Conservation (phyloP, 331 rosid genomes). For the Cydonia oblonga region DNA sequence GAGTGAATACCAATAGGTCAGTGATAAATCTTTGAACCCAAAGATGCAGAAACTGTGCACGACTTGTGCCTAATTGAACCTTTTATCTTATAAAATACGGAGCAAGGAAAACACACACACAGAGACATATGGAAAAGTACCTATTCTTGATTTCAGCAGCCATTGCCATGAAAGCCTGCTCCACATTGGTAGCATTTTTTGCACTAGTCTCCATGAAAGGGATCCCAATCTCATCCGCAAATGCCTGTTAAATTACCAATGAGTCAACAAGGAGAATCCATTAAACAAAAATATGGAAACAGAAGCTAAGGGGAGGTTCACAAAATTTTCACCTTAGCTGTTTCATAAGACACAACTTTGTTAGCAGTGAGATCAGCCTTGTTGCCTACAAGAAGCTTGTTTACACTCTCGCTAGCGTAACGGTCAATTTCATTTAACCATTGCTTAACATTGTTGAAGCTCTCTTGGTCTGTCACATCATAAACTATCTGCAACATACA, state of each 20-base stretch:
- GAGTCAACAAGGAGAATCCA: not conserved
- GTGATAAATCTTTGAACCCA: not conserved
- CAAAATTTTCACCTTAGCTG: constrained; percentile 31
- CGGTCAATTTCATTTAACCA: constrained; percentile 47
- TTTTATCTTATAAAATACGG: not conserved
- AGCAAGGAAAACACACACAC: not conserved
- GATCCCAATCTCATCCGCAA: constrained; percentile 48
- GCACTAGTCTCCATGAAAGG: constrained; percentile 56
- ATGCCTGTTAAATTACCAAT: constrained; percentile 18
- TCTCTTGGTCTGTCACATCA: constrained; percentile 52
- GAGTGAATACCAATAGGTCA: not conserved
- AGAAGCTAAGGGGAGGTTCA: not conserved
- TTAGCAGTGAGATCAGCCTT: constrained; percentile 41
- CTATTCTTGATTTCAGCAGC: constrained; percentile 43
- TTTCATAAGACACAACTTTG: constrained; percentile 41
- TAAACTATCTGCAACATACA: constrained; percentile 33
- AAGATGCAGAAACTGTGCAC: not conserved
- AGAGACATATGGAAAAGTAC: no score
- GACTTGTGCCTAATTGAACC: not conserved
- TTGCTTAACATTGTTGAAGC: constrained; percentile 43
- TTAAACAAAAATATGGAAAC: not conserved
- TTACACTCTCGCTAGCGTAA: constrained; percentile 43
- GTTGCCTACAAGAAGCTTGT: constrained; percentile 52
- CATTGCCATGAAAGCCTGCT: constrained; percentile 56
- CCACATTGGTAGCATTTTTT: constrained; percentile 38